phyloP scores from a whole-genome alignment of 179 eudicot genomes.

The Pouteria campechiana region DNA sequence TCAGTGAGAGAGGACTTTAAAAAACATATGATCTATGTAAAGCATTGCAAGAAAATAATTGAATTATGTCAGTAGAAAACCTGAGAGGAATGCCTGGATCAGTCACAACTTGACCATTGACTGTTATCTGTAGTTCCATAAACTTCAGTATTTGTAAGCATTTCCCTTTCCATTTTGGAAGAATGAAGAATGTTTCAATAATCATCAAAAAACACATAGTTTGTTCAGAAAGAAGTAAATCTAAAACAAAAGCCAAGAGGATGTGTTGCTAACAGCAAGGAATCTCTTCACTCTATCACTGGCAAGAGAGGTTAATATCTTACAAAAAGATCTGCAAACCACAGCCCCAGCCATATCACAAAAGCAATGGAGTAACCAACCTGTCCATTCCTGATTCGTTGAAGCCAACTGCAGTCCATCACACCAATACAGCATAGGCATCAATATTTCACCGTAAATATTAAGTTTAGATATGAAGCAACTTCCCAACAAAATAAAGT shows the following conservation, averaged over 20 bases:
- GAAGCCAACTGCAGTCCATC: conserved; percentile 94
- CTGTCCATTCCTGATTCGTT: conserved; percentile 75
- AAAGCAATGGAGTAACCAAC: conserved; percentile 11
- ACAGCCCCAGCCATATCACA: conserved; percentile 5
- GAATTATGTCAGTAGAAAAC: conserved; percentile 25
- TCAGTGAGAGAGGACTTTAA: no score
- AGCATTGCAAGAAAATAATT: no score
- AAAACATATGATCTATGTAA: no score
- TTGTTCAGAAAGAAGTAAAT: not conserved
- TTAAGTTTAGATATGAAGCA: not conserved
- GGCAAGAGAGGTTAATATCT: no score
- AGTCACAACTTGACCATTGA: conserved; percentile 48
- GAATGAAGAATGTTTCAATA: no score
- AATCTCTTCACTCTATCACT: not conserved
- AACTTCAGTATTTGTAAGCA: no score
- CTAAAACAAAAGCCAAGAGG: not conserved
- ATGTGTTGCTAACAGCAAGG: not conserved
- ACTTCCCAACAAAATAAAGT: not conserved
- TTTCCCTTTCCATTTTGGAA: no score
- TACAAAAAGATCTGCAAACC: not conserved
- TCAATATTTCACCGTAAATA: not conserved
- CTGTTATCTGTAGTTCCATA: conserved; percentile 34
- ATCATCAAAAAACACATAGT: not conserved
- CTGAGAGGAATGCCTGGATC: conserved; percentile 55
- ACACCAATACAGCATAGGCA: not conserved